Evolutionary conservation across 768 basidiomycete genomes (phyloP), one percentile per base, ranked within the genome.

Genomic region (Rhodotorula kratochvilovae): DNA sequence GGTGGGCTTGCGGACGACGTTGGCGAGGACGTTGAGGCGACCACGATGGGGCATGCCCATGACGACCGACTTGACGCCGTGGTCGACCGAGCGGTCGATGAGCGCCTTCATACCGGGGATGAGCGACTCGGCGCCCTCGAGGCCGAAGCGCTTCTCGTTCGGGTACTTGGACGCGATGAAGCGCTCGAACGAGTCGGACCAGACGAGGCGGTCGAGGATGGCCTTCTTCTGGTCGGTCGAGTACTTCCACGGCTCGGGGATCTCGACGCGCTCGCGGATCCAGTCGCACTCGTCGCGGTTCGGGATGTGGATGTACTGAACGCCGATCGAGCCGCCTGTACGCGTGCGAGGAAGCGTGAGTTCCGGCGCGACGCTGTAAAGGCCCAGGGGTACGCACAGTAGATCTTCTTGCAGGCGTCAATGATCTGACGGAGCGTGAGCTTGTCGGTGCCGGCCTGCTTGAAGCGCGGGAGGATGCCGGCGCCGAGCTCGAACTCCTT

Each of bases 41-140:
- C 96, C 96, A 81, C 96, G 92, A 84, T 99, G 96, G 33, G 96
- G 93, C 96, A 99, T 99, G 77, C 96, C 96, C 60, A 98, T 92
- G 63, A 93, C 95, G 81, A 98, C 89, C 78, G 92, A 87, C 82
- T 95, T 95, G 77, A 96, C 89, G 61, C 96, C 96, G 74, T 90
- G 85, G 76, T 99, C 96, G 75, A 99, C 96, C 29, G 94, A 96
- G 72, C 93, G 89, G 81, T 99, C 96, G 72, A 99, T 96, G 79
- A 99, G 88, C 2, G 95, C 96, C 83, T 99, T 99, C 96, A 99
- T 99, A 63, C 96, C 96, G 39, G 96, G 96, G 77, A 98, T 90
- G 76, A 99, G 88, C 39, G 92, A 86, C 82, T 99, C 96, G 81
- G 93, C 96, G 66, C 96, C 96, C 81, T 99, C 96, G 54, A 99